A percentile compares a stretch with the other conserved stretches of the same genome.
Conservation (phyloP, 257 asterid species). For the Capsicum chinense region DNA sequence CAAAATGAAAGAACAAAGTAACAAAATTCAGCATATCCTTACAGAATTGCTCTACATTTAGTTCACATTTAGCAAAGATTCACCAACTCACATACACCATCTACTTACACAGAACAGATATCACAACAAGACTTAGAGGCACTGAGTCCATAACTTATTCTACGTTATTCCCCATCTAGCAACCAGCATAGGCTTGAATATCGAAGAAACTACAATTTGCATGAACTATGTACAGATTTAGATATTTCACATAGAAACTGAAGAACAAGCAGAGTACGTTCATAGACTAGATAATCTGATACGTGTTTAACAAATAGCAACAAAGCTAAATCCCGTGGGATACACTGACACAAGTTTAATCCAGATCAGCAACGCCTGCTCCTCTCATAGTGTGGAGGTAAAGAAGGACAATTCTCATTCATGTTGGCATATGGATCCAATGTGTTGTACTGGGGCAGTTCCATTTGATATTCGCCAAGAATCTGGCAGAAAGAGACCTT, state of each 20-base stretch:
- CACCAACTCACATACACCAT: not conserved
- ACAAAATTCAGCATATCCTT: not conserved
- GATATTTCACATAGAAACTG: constrained; percentile 9
- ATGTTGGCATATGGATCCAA: constrained; percentile 82
- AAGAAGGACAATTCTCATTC: constrained; percentile 93
- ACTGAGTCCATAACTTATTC: not conserved
- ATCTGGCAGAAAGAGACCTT: constrained; percentile 89
- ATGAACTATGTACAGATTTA: constrained; percentile 14
- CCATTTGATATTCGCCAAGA: constrained; percentile 88
- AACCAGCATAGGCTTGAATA: constrained; percentile 13
- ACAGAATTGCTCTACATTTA: not conserved
- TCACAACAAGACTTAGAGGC: not conserved
- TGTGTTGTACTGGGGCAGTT: constrained; percentile 79
- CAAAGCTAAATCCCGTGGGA: not conserved
- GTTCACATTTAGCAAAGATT: not conserved
- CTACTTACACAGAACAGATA: not conserved
- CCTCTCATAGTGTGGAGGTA: constrained; percentile 88
- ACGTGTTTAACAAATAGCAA: not conserved
- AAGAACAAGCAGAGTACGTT: constrained; percentile 20
- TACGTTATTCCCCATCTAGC: not conserved
- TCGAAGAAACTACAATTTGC: constrained; percentile 20
- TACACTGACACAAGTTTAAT: not conserved
- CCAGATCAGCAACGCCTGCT: constrained; percentile 58
- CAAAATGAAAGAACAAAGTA: not conserved
- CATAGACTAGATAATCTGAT: constrained; percentile 7